Evolutionary conservation across 2,329 filamentous ascomycete genomes (phyloP), one percentile per base, ranked within the genome.

Genomic region (Neofusicoccum sp.): DNA sequence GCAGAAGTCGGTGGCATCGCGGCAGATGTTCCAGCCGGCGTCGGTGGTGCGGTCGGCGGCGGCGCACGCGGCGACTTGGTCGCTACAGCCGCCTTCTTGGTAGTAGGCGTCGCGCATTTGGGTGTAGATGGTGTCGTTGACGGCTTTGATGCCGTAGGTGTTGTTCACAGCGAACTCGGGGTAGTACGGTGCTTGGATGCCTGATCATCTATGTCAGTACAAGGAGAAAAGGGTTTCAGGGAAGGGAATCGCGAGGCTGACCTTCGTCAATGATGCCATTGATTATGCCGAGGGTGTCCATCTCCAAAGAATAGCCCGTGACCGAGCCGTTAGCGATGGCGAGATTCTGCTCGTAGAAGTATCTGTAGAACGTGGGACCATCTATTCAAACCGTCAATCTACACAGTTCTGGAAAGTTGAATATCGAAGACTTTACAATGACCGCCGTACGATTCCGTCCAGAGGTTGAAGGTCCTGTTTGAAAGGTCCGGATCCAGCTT

Each of bases 321-420:
- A 71, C 63, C 1, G 70, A 75, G 4, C 81, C 82, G 45, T 80
- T 80, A 31, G 71, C 66, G 63, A 85, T 84, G 33, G 77, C 75
- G 60, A 79, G 69, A 60, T 84, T 85, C 63, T 85, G 80, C 47
- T 84, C 72, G 60, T 83, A 80, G 70, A 85, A 85, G 66, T 84
- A 79, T 61, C 80, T 79, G 73, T 79, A 84, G 70, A 85, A 84
- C 28, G 73, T 74, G 1, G 81, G 80, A 2, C 49, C 49, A 16
- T 54, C 49, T 54, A 6, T 16, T 8, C 4, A 16, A 30, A 5
- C 0, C 4, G 6, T 28, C 3, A 40, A n/a, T n/a, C n/a, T 5
- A 12, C 38, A n/a, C 16, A 4, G 3, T n/a, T 16, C 7, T 40
- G n/a, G 7, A 16, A 40, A 5, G 4, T 8, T 40, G 20, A 51